phyloP scores from a whole-genome alignment of 805 yeast genomes.

The Kuraishia ogatae region DNA sequence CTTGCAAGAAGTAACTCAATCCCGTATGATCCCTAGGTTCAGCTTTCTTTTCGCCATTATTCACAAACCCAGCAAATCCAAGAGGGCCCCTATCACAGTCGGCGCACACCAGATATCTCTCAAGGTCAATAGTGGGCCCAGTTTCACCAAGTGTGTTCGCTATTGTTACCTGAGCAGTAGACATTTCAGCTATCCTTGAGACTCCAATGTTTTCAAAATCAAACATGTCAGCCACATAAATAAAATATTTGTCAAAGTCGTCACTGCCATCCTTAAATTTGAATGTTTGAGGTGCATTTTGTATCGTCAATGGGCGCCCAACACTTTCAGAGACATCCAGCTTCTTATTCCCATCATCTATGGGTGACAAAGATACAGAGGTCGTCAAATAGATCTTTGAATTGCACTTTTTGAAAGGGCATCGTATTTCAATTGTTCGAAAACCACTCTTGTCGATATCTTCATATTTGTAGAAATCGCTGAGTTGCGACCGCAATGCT shows the following conservation, averaged over 20 bases:
- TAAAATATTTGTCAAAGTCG: background rate
- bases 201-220: constrained; percentile 76
- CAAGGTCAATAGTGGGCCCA: constrained; percentile 24
- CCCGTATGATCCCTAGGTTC: background rate
- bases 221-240: constrained; percentile 51
- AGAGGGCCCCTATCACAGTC: constrained; percentile 76
- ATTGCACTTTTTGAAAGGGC: background rate
- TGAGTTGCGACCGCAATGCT: background rate
- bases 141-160: constrained; percentile 11
- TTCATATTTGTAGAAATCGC: background rate
- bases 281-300: background rate
- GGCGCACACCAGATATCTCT: constrained; percentile 56
- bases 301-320: background rate
- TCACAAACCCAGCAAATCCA: constrained; percentile 49
- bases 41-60: background rate
- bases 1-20: background rate
- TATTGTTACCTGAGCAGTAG: background rate
- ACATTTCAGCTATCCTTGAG: constrained; percentile 29
- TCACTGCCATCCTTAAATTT: background rate
- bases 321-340: background rate
- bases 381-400: background rate
- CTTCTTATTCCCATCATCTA: background rate
- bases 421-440: background rate
- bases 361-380: background rate
- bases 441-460: background rate